Conservation (phyloP, 257 asterid genomes). For the Paraleonurus japonicus region DNA sequence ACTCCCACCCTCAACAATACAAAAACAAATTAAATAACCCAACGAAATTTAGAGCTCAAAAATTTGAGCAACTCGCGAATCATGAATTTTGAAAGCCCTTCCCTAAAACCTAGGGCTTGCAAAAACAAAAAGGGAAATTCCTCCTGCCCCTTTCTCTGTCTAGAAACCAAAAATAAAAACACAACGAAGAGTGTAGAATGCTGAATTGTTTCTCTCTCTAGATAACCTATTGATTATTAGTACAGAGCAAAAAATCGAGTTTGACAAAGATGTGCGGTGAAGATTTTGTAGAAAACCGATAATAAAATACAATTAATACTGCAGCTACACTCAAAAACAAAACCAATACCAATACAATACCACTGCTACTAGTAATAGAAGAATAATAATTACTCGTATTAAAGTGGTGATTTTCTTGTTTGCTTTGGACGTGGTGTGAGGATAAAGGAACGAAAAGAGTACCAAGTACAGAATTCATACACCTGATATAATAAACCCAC, state of each 20-base stretch:
- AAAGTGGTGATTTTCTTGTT: slow-evolving; percentile 37
- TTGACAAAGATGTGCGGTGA: slow-evolving; percentile 71
- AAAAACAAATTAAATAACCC: slow-evolving; percentile 16
- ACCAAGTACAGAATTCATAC: slow-evolving; percentile 32
- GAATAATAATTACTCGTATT: slow-evolving; percentile 39
- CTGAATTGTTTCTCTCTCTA: slow-evolving; percentile 38
- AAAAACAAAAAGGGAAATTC: slow-evolving; percentile 23
- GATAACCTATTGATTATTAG: slow-evolving; percentile 34
- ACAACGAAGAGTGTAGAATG: slow-evolving; percentile 20
- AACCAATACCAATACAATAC: slow-evolving; percentile 22
- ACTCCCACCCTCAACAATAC: slow-evolving; percentile 13
- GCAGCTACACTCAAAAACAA: slow-evolving; percentile 26
- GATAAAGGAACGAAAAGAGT: slow-evolving; percentile 42
- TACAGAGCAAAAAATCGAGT: slow-evolving; percentile 28
- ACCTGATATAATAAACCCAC: slow-evolving; percentile 34
- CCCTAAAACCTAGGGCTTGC: slow-evolving; percentile 37
- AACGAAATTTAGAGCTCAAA: slow-evolving; percentile 23
- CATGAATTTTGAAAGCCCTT: slow-evolving; percentile 20
- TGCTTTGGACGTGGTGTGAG: slow-evolving; percentile 37
- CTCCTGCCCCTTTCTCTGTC: slow-evolving; percentile 13
- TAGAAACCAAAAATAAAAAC: not conserved
- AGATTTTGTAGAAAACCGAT: slow-evolving; percentile 51
- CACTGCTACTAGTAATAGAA: slow-evolving; percentile 18
- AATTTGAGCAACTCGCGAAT: slow-evolving; percentile 27
- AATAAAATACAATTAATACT: slow-evolving; percentile 49